Base-by-base conservation (phyloP, 169 alveolate genomes). In the Neospora caninum region DNA sequence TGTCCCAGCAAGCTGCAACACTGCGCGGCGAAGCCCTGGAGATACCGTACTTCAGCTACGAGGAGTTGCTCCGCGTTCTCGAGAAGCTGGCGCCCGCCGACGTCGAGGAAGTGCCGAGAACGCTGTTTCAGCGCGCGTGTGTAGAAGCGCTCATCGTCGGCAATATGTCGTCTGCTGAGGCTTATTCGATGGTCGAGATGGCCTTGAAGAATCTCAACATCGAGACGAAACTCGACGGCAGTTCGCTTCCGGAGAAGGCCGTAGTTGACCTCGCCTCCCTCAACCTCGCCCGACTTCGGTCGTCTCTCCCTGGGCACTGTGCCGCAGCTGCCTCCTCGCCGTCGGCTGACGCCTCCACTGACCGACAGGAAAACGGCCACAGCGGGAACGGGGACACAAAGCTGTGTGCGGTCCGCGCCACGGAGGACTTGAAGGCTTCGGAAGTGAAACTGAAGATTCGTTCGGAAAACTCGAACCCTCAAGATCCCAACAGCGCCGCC, bases 401-500 rank as follows among this genome's bases (percentile, higher is more conserved):
- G 42, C 49, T 4, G 84, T 16, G 18, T 0, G 43, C 43, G 39
- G 43, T 27, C 1, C 39, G 1, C 18, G 39, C 18, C 43, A 31
- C 18, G 45, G 84, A 73, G 84, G 84, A 73, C 25, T 34, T 13
- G 84, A 31, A 10, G 84, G 25, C 43, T 6, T 22, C 84, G 38
- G 42, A 22, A 36, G 84, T n/a, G 84, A 64, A 78, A 6, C 67
- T 82, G 53, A 22, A 49, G 67, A 42, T 41, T 49, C 42, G 36
- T 38, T 13, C 31, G 64, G 67, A 82, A 29, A 82, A 82, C 41
- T 42, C 89, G 69, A 82, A 82, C 36, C 64, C 89, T 13, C 67
- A 82, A 82, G 89, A 82, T 34, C 64, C n/a, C 16, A 82, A 82
- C 89, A 82, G 67, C 27, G 89, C 67, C 34, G 89, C 89, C 34